A percentile compares a stretch with the other conserved stretches of the same genome.
Conservation (phyloP, 2,329 filamentous ascomycete species). For the Aspergillus versicolor region DNA sequence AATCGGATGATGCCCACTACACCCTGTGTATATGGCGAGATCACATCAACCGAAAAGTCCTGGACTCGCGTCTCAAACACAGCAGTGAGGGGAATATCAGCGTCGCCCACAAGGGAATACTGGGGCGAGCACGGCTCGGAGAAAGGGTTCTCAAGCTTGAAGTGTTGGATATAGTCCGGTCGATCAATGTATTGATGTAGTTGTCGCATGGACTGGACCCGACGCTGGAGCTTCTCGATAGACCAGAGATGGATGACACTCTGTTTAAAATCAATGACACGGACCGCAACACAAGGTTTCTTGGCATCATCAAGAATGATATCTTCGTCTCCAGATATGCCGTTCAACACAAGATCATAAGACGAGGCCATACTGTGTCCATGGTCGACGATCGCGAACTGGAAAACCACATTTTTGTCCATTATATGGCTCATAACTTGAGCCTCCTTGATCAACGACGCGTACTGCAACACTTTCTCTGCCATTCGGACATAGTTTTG, state of each 20-base stretch:
- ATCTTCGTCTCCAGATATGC: constrained; percentile 82
- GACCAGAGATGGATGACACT: constrained; percentile 91
- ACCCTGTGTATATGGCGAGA: constrained; percentile 88
- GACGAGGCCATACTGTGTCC: constrained; percentile 89
- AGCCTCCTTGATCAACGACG: constrained; percentile 85
- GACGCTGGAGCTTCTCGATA: constrained; percentile 82
- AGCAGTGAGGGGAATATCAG: constrained; percentile 84
- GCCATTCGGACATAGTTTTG: constrained; percentile 92
- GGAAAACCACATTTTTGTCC: constrained; percentile 88
- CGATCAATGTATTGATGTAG: constrained; percentile 96
- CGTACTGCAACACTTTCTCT: constrained; percentile 84
- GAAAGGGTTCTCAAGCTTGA: constrained; percentile 91
- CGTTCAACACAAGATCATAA: constrained; percentile 94
- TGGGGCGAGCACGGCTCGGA: constrained; percentile 86
- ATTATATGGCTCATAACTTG: constrained; percentile 98
- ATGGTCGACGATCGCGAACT: constrained; percentile 86
- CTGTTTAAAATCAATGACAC: constrained; percentile 88
- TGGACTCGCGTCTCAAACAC: constrained; percentile 95
- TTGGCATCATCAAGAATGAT: constrained; percentile 73
- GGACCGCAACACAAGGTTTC: constrained; percentile 87
- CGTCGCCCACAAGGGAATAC: constrained; percentile 89
- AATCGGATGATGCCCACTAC: constrained; percentile 88
- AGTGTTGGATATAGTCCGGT: constrained; percentile 90
- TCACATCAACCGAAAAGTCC: constrained; percentile 86
- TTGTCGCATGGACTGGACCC: constrained; percentile 89